Evolutionary conservation across 805 yeast genomes (phyloP), one percentile per base, ranked within the genome.

Genomic region (Danielia oregonensis): DNA sequence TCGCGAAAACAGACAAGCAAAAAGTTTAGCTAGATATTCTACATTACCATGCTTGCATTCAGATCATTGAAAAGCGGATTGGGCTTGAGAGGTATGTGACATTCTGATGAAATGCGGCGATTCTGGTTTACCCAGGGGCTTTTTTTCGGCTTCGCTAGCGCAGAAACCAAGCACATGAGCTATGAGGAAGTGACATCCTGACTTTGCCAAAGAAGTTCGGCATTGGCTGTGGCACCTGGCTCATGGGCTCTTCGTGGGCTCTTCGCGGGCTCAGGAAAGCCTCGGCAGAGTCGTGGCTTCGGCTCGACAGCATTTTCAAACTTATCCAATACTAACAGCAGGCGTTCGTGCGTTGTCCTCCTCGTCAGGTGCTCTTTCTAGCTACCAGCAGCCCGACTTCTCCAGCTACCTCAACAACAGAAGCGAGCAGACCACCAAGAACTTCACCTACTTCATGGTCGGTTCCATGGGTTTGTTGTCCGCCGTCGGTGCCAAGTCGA

Each of bases 401-500:
- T 75, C 84, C 44, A 80, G 76, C 49, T 85, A 86, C 68, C 72
- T 88, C 54, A 84, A 82, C 73, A 76, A 84, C 62, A 70, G 79
- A 52, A 51, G 60, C 40, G 95, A 86, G 57, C 77, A 78, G 57
- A 70, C 80, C 53, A 57, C 48, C 52, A 86, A 96, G 65, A 87
- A 82, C 65, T 82, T 83, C 71, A 77, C 95, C 46, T 93, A 93
- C 76, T 91, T 94, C 75, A 88, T 94, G 89, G 91, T 93, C 51
- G 99, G 99, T 51, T 81, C 97, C 29, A 74, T 87, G 63, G 97
- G 97, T 61, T 67, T 88, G 52, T 70, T 89, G 51, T 72, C 86
- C 28, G 94, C 97, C 34, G 96, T 89, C 37, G 95, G 94, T 58
- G 97, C 96, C 59, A 86, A 89, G 68, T 85, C 95, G 33, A 88